Percentiles rank a stretch among this genome's conserved stretches.
These are phyloP conservation scores for Lomentospora prolificans DNA, from an alignment of 2,329 filamentous ascomycete genomes.

Conservation along the genomic window DNA sequence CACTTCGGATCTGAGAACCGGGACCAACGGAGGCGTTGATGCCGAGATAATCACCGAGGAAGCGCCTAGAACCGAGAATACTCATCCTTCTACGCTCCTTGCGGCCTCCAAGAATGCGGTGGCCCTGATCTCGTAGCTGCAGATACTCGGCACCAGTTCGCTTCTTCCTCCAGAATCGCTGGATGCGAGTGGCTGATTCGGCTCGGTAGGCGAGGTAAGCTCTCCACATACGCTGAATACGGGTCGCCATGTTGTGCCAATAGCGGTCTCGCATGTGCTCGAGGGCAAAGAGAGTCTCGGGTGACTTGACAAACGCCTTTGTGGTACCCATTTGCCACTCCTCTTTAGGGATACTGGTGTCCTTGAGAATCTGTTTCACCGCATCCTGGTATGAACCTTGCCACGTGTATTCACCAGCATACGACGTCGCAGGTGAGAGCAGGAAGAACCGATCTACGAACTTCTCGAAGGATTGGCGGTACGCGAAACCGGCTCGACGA, in stretches of 20 bases:
- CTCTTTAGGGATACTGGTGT: slow-evolving; percentile 88
- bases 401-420: slow-evolving; percentile 97
- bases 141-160: slow-evolving; percentile 83
- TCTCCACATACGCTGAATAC: slow-evolving; percentile 94
- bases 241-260: slow-evolving; percentile 99
- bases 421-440: slow-evolving; percentile 86
- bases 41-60: slow-evolving; percentile 90
- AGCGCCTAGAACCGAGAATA: slow-evolving; percentile 81
- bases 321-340: slow-evolving; percentile 96
- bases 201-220: slow-evolving; percentile 88
- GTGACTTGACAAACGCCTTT: slow-evolving; percentile 97
- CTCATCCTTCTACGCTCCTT: slow-evolving; percentile 91
- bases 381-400: slow-evolving; percentile 79
- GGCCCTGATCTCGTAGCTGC: slow-evolving; percentile 78
- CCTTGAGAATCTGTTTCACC: slow-evolving; percentile 85
- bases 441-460: slow-evolving; percentile 97
- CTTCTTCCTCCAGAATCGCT: slow-evolving; percentile 91
- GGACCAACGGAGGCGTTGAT: slow-evolving; percentile 71
- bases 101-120: slow-evolving; percentile 67
- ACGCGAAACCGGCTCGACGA: slow-evolving; percentile 89
- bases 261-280: slow-evolving; percentile 97
- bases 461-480: slow-evolving; percentile 94
- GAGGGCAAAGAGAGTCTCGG: slow-evolving; percentile 89
- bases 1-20: slow-evolving; percentile 69
- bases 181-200: slow-evolving; percentile 88